Conservation (phyloP, 306 rosid genomes). For the Cyclanthera cordifolia region DNA sequence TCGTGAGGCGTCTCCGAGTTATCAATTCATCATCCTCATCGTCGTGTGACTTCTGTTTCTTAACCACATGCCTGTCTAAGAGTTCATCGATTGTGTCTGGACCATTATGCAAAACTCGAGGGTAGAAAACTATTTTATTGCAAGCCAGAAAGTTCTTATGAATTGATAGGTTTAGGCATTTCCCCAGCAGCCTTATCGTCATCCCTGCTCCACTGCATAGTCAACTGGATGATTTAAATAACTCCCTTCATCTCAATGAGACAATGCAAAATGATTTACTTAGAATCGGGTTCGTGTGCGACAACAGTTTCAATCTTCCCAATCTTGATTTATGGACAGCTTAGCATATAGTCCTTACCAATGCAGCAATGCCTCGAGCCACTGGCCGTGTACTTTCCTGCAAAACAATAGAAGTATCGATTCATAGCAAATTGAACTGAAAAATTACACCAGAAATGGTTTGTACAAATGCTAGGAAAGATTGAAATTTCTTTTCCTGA, state of each 20-base stretch:
- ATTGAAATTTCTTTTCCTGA: neutral
- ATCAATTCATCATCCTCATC: constrained; percentile 39
- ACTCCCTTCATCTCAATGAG: neutral
- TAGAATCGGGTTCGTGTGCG: neutral
- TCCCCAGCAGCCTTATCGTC: constrained; percentile 14
- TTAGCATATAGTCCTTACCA: neutral
- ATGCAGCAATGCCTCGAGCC: neutral
- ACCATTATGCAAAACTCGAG: constrained; percentile 50
- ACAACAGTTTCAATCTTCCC: neutral
- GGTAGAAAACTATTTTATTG: neutral
- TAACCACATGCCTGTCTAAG: constrained; percentile 55
- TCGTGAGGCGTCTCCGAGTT: constrained; percentile 60
- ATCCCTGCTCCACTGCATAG: neutral
- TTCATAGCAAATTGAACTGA: neutral
- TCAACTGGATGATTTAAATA: neutral
- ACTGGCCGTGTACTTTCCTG: neutral
- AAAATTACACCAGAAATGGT: neutral
- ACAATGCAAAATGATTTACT: neutral
- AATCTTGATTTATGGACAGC: neutral
- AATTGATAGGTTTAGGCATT: constrained; percentile 18
- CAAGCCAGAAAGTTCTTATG: neutral
- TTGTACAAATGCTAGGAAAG: neutral
- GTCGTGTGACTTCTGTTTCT: constrained; percentile 31
- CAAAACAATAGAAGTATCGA: neutral
- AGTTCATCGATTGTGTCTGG: constrained; percentile 84